Conservation (phyloP, 2,329 filamentous ascomycete species). For the Xylaria sp. region DNA sequence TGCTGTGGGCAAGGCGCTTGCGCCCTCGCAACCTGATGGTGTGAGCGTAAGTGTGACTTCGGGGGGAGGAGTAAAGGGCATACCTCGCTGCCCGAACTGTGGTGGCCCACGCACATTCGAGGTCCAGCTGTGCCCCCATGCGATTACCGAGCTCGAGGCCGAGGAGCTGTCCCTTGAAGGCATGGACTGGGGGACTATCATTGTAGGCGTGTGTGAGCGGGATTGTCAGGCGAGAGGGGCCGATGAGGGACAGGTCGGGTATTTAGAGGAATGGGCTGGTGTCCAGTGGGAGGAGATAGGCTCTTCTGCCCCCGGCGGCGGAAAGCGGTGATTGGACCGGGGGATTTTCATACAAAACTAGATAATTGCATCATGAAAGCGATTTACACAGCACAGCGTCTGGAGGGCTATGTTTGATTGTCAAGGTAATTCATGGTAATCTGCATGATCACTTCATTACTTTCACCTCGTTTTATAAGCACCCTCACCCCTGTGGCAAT, state of each 20-base stretch:
- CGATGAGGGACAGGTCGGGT: constrained; percentile 69
- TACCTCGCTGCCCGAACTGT: constrained; percentile 81
- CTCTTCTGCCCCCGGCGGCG: constrained; percentile 18
- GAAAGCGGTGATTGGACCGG: background rate
- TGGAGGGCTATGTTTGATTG: background rate
- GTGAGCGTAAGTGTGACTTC: constrained; percentile 36
- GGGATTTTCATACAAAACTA: background rate
- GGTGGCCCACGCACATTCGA: constrained; percentile 81
- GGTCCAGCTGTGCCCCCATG: constrained; percentile 88
- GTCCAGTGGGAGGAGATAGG: constrained; percentile 92
- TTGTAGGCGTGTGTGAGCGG: constrained; percentile 80
- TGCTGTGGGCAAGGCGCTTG: constrained; percentile 70
- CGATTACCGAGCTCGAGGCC: constrained; percentile 85
- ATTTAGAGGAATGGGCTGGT: constrained; percentile 94
- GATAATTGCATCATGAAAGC: background rate
- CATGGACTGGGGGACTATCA: constrained; percentile 98
- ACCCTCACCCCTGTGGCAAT: too few relatives aligned
- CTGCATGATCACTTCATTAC: background rate
- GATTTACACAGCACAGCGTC: background rate
- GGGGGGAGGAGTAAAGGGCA: constrained; percentile 46
- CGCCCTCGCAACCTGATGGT: constrained; percentile 26
- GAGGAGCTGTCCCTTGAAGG: constrained; percentile 73
- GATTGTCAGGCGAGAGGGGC: constrained; percentile 73
- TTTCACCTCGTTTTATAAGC: too few relatives aligned
- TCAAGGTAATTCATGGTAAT: background rate